These are phyloP conservation scores for Suhomyces taliae DNA, from an alignment of 1,139 yeast species.

Conservation along the genomic window DNA sequence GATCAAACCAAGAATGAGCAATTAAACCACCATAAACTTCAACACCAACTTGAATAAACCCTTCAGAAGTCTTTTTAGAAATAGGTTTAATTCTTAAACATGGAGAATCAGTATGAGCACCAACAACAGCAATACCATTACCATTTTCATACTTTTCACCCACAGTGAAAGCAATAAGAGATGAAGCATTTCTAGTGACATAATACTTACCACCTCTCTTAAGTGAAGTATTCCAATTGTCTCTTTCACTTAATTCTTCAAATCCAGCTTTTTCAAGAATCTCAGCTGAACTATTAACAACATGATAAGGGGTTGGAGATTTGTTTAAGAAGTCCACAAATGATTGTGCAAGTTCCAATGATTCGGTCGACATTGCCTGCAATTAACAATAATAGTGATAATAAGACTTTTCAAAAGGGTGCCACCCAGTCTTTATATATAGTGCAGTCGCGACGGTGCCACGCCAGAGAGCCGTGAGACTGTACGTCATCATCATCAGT, in stretches of 20 bases:
- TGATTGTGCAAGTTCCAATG: conserved; percentile 47
- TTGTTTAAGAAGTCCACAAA: conserved; percentile 78
- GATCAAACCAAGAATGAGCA: conserved; percentile 91
- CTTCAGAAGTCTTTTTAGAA: conserved; percentile 69
- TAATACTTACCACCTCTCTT: conserved; percentile 64
- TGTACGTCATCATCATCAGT: neutral
- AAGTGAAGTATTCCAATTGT: conserved; percentile 65
- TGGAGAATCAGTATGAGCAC: conserved; percentile 97
- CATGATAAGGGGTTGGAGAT: conserved; percentile 96
- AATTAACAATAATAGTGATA: neutral
- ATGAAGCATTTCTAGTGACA: conserved; percentile 84
- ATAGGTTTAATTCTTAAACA: conserved; percentile 88
- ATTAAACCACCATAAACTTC: conserved; percentile 96
- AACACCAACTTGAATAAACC: conserved; percentile 87
- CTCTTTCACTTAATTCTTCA: conserved; percentile 68
- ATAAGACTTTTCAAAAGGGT: neutral
- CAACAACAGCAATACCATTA: conserved; percentile 82
- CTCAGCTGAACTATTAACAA: conserved; percentile 64
- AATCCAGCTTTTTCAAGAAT: conserved; percentile 64
- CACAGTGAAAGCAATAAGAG: conserved; percentile 82
- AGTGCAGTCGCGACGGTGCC: neutral
- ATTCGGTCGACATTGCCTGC: conserved; percentile 9
- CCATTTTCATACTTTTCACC: conserved; percentile 79
- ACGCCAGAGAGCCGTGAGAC: neutral
- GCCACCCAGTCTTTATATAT: neutral